Evolutionary conservation across 345 rosid species (phyloP).

Genomic region (Camelina hispida): DNA sequence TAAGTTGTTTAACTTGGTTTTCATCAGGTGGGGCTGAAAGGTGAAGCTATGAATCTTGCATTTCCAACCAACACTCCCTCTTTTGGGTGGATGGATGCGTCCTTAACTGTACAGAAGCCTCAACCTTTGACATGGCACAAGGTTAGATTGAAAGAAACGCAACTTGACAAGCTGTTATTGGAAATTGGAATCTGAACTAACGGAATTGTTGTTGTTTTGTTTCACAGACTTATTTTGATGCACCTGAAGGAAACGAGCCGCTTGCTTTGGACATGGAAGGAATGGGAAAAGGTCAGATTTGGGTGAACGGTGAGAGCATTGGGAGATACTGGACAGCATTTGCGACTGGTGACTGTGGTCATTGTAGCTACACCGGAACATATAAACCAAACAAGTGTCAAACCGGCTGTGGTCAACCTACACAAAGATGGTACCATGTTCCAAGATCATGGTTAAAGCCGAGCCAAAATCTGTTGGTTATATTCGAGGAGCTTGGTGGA

Average conservation of each 20-base stretch:
- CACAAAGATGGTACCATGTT: constrained; percentile 92
- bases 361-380: constrained; percentile 77
- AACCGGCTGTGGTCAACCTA: constrained; percentile 92
- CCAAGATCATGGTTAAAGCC: constrained; percentile 95
- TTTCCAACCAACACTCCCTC: constrained; percentile 68
- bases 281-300: constrained; percentile 97
- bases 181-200: constrained; percentile 4
- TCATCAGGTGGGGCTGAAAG: constrained; percentile 92
- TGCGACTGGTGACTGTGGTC: constrained; percentile 78
- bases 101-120: constrained; percentile 65
- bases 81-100: constrained; percentile 74
- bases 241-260: constrained; percentile 93
- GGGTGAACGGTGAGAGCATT: constrained; percentile 93
- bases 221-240: constrained; percentile 74
- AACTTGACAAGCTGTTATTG: neutral
- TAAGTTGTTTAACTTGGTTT: constrained; percentile 18
- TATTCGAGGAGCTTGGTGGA: constrained; percentile 98
- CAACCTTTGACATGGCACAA: constrained; percentile 97
- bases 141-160: constrained; percentile 48
- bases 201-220: neutral
- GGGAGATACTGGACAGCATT: constrained; percentile 97
- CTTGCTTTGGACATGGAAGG: constrained; percentile 96
- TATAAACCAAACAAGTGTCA: constrained; percentile 86
- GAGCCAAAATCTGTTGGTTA: constrained; percentile 75
- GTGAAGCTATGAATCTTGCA: constrained; percentile 88